Evolutionary conservation across 1,284 basidiomycete genomes (phyloP).

Genomic region (Irpex sp.): DNA sequence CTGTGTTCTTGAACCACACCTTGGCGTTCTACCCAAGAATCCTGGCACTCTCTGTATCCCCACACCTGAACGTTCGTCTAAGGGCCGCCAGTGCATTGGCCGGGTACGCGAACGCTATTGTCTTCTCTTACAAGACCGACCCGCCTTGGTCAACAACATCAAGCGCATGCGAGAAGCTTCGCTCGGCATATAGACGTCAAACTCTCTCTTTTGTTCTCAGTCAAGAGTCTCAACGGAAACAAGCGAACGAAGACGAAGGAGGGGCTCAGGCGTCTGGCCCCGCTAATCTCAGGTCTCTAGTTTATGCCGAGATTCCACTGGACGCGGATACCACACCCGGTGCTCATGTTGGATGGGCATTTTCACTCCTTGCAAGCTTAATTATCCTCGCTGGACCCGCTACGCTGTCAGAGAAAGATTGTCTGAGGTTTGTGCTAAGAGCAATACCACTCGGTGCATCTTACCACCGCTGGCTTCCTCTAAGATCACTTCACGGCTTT

Average conservation of each 20-base stretch:
- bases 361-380: conserved; percentile 38
- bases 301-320: conserved; percentile 14
- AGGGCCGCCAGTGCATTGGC: conserved; percentile 35
- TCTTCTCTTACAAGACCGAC: conserved; percentile 14
- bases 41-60: conserved; percentile 29
- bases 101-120: conserved; percentile 31
- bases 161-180: conserved; percentile 6
- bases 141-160: conserved; percentile 1
- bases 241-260: background rate
- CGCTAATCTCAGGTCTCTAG: conserved; percentile 3
- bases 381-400: conserved; percentile 40
- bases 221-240: background rate
- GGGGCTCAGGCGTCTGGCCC: too few relatives aligned
- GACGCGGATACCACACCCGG: conserved; percentile 22
- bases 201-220: background rate
- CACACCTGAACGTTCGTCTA: conserved; percentile 29
- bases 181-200: background rate
- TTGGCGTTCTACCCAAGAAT: conserved; percentile 31
- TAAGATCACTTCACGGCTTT: conserved; percentile 35
- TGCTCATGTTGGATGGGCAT: conserved; percentile 30
- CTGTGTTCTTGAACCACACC: conserved; percentile 28
- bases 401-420: conserved; percentile 35
- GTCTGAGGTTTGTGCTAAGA: conserved; percentile 36
- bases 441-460: conserved; percentile 26
- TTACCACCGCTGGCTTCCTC: conserved; percentile 26